phyloP scores from a whole-genome alignment of 345 rosid species.

The Adansonia digitata region DNA sequence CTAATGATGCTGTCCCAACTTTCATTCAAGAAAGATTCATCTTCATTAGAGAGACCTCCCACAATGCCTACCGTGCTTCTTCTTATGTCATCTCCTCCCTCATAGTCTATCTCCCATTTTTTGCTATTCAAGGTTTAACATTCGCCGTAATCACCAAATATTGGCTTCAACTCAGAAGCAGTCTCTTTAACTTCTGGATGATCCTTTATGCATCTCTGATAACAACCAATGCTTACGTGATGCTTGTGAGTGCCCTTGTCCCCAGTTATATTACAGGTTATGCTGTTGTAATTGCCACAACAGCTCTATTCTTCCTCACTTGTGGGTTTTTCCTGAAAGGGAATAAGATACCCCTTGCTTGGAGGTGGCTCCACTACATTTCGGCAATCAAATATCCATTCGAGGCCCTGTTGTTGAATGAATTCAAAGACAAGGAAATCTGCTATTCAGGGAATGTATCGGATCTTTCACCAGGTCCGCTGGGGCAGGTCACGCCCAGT shows the following conservation, averaged over 20 bases:
- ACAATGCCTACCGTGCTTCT: slow-evolving; percentile 64
- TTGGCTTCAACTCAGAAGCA: slow-evolving; percentile 34
- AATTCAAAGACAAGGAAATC: slow-evolving; percentile 31
- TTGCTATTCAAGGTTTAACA: slow-evolving; percentile 55
- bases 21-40: slow-evolving; percentile 70
- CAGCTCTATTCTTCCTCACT: slow-evolving; percentile 61
- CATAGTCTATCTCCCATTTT: slow-evolving; percentile 57
- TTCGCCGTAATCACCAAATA: slow-evolving; percentile 39
- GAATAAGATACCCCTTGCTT: slow-evolving; percentile 33
- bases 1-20: slow-evolving; percentile 65
- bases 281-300: slow-evolving; percentile 58
- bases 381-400: slow-evolving; percentile 68
- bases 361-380: slow-evolving; percentile 64
- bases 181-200: slow-evolving; percentile 45
- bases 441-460: slow-evolving; percentile 28
- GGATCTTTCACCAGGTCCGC: slow-evolving; percentile 55
- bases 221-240: slow-evolving; percentile 59
- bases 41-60: slow-evolving; percentile 64
- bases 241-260: slow-evolving; percentile 66
- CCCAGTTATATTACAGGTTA: slow-evolving; percentile 61
- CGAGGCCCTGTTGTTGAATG: slow-evolving; percentile 49
- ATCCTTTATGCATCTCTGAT: slow-evolving; percentile 51
- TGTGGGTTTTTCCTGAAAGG: slow-evolving; percentile 58
- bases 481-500: slow-evolving; percentile 33
- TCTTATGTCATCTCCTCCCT: slow-evolving; percentile 58